phyloP scores from a whole-genome alignment of 1,284 basidiomycete species.

The Ustilago crameri region DNA sequence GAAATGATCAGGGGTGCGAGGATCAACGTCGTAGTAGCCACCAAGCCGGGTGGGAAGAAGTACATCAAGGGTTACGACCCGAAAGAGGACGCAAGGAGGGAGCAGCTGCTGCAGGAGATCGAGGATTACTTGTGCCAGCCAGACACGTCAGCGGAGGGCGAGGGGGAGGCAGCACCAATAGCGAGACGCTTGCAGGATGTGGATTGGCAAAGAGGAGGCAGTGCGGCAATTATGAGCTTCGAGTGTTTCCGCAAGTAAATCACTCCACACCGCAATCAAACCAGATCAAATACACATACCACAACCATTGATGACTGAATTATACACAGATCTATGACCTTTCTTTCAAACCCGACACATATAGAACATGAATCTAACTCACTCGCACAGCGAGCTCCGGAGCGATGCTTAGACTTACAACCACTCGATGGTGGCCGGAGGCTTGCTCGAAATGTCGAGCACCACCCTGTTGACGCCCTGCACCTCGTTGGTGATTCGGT shows the following conservation, averaged over 20 bases:
- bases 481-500: slow-evolving; percentile 97
- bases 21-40: slow-evolving; percentile 43
- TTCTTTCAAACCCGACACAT: not conserved
- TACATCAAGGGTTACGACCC: slow-evolving; percentile 36
- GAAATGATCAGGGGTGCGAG: slow-evolving; percentile 45
- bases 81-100: slow-evolving; percentile 19
- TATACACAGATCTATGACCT: slow-evolving; percentile 3
- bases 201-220: slow-evolving; percentile 40
- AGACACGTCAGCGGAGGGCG: not conserved
- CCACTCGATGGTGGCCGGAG: slow-evolving; percentile 78
- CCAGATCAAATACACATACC: not conserved
- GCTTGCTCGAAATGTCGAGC: slow-evolving; percentile 92
- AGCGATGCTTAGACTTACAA: slow-evolving; percentile 31
- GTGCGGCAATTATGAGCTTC: slow-evolving; percentile 37
- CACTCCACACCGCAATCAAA: not conserved
- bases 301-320: not conserved
- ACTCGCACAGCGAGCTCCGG: not conserved
- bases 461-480: slow-evolving; percentile 76
- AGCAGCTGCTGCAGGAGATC: slow-evolving; percentile 12
- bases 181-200: slow-evolving; percentile 31
- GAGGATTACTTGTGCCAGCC: slow-evolving; percentile 24
- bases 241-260: slow-evolving; percentile 26
- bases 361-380: no score
- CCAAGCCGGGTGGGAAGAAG: slow-evolving; percentile 21
- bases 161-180: slow-evolving; percentile 7